phyloP scores from a whole-genome alignment of 257 asterid species.

The Nicotiana knightiana region DNA sequence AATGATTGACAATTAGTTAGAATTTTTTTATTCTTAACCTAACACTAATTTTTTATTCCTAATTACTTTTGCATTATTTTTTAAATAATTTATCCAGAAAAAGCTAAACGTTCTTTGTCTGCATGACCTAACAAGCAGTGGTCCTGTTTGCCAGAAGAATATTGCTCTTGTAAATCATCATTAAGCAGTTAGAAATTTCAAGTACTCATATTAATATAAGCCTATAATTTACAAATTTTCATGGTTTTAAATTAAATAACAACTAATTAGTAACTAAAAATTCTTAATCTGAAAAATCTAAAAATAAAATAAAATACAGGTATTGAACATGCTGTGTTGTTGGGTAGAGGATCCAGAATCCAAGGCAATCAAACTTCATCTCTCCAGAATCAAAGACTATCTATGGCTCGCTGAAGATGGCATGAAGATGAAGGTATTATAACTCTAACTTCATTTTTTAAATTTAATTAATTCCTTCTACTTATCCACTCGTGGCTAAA shows the following conservation, averaged over 20 bases:
- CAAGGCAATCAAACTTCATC: conserved; percentile 32
- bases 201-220: neutral
- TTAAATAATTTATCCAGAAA: too few species aligned
- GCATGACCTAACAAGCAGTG: too few species aligned
- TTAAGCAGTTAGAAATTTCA: too few species aligned
- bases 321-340: conserved; percentile 60
- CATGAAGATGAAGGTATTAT: conserved; percentile 70
- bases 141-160: too few species aligned
- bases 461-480: neutral
- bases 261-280: neutral
- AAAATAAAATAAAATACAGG: conserved; percentile 27
- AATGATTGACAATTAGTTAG: too few species aligned
- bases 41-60: too few species aligned
- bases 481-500: neutral
- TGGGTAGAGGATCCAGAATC: conserved; percentile 63
- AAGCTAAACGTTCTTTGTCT: too few species aligned
- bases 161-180: too few species aligned
- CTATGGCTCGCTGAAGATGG: conserved; percentile 89
- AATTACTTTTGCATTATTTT: too few species aligned
- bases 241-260: neutral
- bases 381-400: conserved; percentile 61
- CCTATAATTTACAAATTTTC: neutral
- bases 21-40: too few species aligned
- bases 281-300: neutral
- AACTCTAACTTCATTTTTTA: neutral